Conservation (phyloP, 768 basidiomycete genomes). For the Boletellus emodensis region DNA sequence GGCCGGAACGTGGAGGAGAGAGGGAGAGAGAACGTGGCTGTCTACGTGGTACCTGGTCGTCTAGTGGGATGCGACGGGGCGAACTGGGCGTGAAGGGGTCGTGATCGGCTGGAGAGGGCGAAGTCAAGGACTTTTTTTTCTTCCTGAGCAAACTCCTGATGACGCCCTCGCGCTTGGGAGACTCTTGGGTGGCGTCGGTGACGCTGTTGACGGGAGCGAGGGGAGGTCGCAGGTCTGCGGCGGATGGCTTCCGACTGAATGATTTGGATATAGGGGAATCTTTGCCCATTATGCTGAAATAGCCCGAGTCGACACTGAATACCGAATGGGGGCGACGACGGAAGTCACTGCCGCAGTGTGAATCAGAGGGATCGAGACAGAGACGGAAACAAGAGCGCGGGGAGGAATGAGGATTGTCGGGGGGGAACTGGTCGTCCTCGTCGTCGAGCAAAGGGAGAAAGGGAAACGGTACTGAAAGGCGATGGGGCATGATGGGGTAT, state of each 20-base stretch:
- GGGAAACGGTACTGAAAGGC: constrained; percentile 11
- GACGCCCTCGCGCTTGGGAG: constrained; percentile 21
- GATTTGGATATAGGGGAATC: constrained; percentile 10
- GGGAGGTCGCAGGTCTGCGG: constrained; percentile 10
- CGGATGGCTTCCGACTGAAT: constrained; percentile 10
- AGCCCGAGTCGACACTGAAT: constrained; percentile 28
- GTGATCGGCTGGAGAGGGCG: background rate
- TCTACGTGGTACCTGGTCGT: background rate
- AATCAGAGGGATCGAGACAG: background rate
- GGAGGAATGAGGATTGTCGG: constrained; percentile 12
- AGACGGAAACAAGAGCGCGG: constrained; percentile 20
- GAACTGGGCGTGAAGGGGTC: constrained; percentile 7
- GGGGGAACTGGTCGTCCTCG: constrained; percentile 16
- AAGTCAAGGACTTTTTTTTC: constrained; percentile 21
- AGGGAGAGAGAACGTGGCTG: background rate
- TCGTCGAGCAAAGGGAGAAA: constrained; percentile 12
- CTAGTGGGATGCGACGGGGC: background rate
- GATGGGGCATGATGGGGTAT: constrained; percentile 19
- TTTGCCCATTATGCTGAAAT: constrained; percentile 25
- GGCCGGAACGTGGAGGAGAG: background rate
- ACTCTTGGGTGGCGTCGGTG: constrained; percentile 2
- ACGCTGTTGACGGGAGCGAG: constrained; percentile 6
- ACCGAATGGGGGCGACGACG: constrained; percentile 18
- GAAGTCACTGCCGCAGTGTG: constrained; percentile 1
- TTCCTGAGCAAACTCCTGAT: constrained; percentile 18